Conservation (phyloP, 2,329 filamentous ascomycete genomes). For the Cercospora berteroae region DNA sequence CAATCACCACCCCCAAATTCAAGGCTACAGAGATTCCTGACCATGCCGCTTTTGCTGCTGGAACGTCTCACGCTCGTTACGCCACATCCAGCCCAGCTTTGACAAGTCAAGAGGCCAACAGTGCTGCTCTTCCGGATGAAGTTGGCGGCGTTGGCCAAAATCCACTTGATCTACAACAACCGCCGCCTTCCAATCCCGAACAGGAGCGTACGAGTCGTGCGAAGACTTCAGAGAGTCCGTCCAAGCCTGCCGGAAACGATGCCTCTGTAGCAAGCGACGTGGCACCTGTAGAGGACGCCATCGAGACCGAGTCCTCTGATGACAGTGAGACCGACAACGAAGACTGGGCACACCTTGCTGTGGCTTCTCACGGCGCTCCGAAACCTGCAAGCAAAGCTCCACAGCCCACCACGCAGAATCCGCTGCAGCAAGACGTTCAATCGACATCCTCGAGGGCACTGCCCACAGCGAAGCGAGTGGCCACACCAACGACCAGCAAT, state of each 20-base stretch:
- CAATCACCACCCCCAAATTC: neutral
- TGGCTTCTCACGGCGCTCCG: neutral
- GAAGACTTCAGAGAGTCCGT: neutral
- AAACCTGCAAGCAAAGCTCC: neutral
- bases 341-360: slow-evolving; percentile 1
- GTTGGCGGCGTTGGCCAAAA: neutral
- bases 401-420: neutral
- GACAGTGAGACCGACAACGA: slow-evolving; percentile 9
- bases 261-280: neutral
- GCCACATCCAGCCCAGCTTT: neutral
- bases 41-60: neutral
- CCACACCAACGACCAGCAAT: neutral
- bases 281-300: neutral
- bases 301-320: neutral
- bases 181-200: neutral
- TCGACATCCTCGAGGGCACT: neutral
- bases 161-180: neutral
- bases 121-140: neutral
- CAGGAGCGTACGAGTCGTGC: neutral
- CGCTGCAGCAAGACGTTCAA: neutral
- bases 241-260: neutral
- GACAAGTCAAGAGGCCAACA: neutral
- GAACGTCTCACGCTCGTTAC: neutral
- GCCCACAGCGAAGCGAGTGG: neutral
- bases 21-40: slow-evolving; percentile 6